Evolutionary conservation across 2,329 filamentous ascomycete species (phyloP).

Genomic region (Orbilia javanica): DNA sequence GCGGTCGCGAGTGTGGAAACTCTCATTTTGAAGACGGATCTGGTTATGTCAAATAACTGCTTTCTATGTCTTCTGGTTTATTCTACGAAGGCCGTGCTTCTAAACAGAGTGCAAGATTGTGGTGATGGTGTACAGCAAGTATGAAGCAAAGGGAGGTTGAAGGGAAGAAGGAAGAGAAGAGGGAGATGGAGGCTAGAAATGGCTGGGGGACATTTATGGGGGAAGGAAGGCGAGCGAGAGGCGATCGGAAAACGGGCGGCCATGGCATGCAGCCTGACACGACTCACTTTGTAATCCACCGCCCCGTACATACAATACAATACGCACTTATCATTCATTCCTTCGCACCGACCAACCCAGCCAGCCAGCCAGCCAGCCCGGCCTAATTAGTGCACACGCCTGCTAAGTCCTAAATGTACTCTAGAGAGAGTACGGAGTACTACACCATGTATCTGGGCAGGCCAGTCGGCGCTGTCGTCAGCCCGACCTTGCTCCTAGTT

Average conservation of each 20-base stretch:
- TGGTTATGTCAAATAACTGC: conserved; percentile 54
- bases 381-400: too few relatives aligned
- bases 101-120: conserved; percentile 24
- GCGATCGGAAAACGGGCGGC: conserved; percentile 44
- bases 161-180: conserved; percentile 1
- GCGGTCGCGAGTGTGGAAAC: conserved; percentile 54
- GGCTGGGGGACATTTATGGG: conserved; percentile 49
- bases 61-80: conserved; percentile 20
- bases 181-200: conserved; percentile 27
- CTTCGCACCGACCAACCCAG: neutral
- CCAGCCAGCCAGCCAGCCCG: too few relatives aligned
- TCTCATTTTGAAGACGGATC: conserved; percentile 43
- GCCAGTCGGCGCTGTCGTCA: conserved; percentile 15
- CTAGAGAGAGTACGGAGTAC: too few relatives aligned
- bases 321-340: neutral
- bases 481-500: neutral
- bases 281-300: neutral
- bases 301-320: too few relatives aligned
- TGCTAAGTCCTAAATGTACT: too few relatives aligned
- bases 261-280: conserved; percentile 21
- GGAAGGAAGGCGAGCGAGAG: conserved; percentile 35
- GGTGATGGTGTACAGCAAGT: neutral
- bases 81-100: neutral
- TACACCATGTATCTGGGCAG: neutral
- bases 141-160: conserved; percentile 11